Base-by-base conservation (phyloP, 2,329 filamentous ascomycete genomes). In the Byssoonygena ceratinophila region DNA sequence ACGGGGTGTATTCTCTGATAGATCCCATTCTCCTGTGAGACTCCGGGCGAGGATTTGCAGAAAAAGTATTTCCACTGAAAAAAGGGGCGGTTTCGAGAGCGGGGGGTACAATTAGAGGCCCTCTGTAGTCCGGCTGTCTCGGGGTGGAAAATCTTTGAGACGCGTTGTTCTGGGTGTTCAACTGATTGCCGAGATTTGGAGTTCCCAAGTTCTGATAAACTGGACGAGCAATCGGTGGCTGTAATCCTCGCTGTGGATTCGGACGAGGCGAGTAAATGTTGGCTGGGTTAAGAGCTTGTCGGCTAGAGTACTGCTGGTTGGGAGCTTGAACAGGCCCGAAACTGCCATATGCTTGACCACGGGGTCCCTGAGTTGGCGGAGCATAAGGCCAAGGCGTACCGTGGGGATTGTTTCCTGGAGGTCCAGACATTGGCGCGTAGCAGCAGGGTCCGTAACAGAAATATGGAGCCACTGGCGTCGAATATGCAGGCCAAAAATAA, bases 71-170 rank as follows among this genome's bases (percentile, higher is more conserved):
- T n/a, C 23, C 27, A 29, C 20, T 14, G 27, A 27, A 23, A 32
- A 12, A 14, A 14, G 23, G 36, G n/a, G 37, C 18, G 37, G 29
- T 22, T 29, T 22, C 20, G 23, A n/a, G 18, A 16, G 3, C 8
- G 39, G 54, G 52, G 37, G 54, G 49, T 39, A 56, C 51, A 46
- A 56, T 54, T 18, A 56, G 40, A 27, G 54, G 54, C 34, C 54
- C 51, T 54, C 40, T 54, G 34, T 53, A 56, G 9, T 51, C 51
- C n/a, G 41, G 48, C 27, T 51, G 39, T 18, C 47, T 48, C 41
- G 43, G 34, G 18, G n/a, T 20, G 16, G 16, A 16, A 27, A 22
- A 11, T 11, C 36, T 12, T 43, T 34, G 37, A 23, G 40, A 45
- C 39, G 39, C 20, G 40, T 45, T 45, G 9, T 27, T 27, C 23